A percentile compares a stretch with the other conserved stretches of the same genome.
phyloP scores from a whole-genome alignment of 257 asterid genomes.

The Jacaranda mimosifolia region DNA sequence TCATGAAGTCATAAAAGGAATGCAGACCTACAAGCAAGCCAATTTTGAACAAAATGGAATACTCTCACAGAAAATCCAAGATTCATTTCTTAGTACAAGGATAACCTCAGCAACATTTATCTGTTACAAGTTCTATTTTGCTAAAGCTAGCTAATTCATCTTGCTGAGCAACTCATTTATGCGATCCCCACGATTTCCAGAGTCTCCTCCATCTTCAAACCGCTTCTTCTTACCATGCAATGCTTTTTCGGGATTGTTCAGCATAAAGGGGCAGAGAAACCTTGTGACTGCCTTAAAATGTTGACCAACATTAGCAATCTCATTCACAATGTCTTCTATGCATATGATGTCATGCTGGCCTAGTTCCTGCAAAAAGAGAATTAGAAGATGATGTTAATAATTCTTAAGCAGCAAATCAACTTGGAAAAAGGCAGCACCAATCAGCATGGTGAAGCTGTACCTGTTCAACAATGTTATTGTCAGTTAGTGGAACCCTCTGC shows the following conservation, averaged over 20 bases:
- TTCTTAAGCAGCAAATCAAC: not conserved
- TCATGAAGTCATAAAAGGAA: constrained; percentile 2
- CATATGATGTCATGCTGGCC: constrained; percentile 77
- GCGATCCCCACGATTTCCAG: constrained; percentile 77
- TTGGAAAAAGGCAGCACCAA: not conserved
- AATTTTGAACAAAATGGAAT: constrained; percentile 19
- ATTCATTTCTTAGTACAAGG: constrained; percentile 1
- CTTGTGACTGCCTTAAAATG: constrained; percentile 69
- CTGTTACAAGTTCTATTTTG: constrained; percentile 12
- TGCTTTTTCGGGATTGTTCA: constrained; percentile 82
- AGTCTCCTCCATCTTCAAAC: constrained; percentile 85
- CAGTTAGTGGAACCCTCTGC: constrained; percentile 79
- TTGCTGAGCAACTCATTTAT: constrained; percentile 78
- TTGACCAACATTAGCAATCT: constrained; percentile 68
- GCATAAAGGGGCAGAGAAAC: constrained; percentile 78
- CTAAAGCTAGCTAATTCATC: constrained; percentile 68
- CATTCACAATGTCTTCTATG: constrained; percentile 85
- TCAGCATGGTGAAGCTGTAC: constrained; percentile 39
- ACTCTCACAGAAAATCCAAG: constrained; percentile 15
- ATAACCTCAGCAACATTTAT: constrained; percentile 26
- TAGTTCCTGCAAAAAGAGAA: constrained; percentile 58
- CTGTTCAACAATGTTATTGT: constrained; percentile 87
- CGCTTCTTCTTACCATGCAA: constrained; percentile 79
- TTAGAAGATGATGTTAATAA: not conserved
- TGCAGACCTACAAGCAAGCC: constrained; percentile 2